Evolutionary conservation across 139 green algal species (phyloP).

Genomic region (Chlorella sp.): DNA sequence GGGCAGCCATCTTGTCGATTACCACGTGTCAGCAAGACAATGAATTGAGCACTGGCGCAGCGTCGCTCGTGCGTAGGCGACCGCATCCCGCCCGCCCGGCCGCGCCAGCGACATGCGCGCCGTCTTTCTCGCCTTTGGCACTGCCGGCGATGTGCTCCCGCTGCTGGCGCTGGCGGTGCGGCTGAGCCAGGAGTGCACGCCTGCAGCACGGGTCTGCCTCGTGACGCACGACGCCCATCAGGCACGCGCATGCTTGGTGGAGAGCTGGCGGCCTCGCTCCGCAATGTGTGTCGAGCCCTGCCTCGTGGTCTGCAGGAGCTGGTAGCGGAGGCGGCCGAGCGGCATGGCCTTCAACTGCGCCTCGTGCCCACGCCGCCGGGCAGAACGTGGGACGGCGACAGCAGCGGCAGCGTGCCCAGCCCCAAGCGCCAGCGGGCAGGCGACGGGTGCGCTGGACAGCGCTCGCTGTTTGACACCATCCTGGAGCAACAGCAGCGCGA

Average conservation of each 20-base stretch:
- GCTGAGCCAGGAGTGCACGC: background rate
- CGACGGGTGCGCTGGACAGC: background rate
- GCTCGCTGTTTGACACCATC: background rate
- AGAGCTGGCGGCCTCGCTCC: background rate
- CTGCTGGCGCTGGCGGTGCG: constrained; percentile 7
- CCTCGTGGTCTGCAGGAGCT: background rate
- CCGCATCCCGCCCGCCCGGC: too few relatives aligned
- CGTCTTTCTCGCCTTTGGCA: constrained; percentile 7
- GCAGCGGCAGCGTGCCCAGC: background rate
- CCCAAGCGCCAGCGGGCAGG: background rate
- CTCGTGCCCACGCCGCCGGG: background rate
- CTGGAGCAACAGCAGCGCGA: constrained; percentile 1
- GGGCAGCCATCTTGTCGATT: too few relatives aligned
- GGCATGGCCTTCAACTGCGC: background rate
- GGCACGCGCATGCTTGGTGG: background rate
- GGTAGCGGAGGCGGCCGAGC: background rate
- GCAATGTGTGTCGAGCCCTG: background rate
- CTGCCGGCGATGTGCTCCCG: constrained; percentile 20
- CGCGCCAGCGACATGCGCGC: too few relatives aligned
- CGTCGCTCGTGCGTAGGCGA: too few relatives aligned
- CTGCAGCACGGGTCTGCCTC: background rate
- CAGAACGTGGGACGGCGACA: background rate
- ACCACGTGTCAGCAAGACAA: too few relatives aligned
- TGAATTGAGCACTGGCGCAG: too few relatives aligned
- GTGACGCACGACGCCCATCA: constrained; percentile 14